Evolutionary conservation across 345 rosid species (phyloP).

Genomic region (Raphanus sativus): DNA sequence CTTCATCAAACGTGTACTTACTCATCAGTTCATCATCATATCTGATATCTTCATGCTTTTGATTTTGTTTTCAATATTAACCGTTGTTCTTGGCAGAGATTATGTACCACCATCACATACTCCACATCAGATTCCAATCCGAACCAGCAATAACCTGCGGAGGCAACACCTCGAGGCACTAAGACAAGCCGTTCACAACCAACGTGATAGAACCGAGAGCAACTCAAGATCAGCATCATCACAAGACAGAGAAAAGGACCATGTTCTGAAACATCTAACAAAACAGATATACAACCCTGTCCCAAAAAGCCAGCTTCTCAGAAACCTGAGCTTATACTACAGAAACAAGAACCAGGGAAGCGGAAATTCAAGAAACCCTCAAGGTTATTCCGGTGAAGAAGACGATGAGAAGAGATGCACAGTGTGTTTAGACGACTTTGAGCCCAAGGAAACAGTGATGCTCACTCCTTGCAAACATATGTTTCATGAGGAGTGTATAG

Average conservation of each 20-base stretch:
- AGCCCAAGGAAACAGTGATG: constrained; percentile 60
- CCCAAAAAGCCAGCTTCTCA: constrained; percentile 46
- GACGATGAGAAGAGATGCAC: constrained; percentile 56
- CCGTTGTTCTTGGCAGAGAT: constrained; percentile 22
- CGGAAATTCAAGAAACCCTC: not conserved
- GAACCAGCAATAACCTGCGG: constrained; percentile 21
- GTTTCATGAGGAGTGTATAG: constrained; percentile 84
- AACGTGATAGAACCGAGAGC: constrained; percentile 1
- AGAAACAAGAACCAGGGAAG: constrained; percentile 34
- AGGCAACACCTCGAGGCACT: constrained; percentile 34
- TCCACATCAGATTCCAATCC: constrained; percentile 18
- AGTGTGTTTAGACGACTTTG: constrained; percentile 84
- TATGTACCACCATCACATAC: not conserved
- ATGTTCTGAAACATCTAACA: constrained; percentile 50
- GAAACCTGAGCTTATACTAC: constrained; percentile 55
- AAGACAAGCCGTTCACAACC: constrained; percentile 34
- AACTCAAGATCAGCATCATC: constrained; percentile 26
- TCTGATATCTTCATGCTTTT: constrained; percentile 9
- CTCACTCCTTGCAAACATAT: constrained; percentile 79
- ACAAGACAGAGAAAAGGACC: constrained; percentile 39
- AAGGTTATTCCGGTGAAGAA: constrained; percentile 40
- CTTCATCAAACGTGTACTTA: constrained; percentile 26
- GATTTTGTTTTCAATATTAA: not conserved
- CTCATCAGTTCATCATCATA: not conserved
- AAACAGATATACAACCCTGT: constrained; percentile 59